Percentiles rank a stretch among this genome's conserved stretches.
Conservation (phyloP, 2,329 filamentous ascomycete species). For the Ophiostoma triangulosporum region DNA sequence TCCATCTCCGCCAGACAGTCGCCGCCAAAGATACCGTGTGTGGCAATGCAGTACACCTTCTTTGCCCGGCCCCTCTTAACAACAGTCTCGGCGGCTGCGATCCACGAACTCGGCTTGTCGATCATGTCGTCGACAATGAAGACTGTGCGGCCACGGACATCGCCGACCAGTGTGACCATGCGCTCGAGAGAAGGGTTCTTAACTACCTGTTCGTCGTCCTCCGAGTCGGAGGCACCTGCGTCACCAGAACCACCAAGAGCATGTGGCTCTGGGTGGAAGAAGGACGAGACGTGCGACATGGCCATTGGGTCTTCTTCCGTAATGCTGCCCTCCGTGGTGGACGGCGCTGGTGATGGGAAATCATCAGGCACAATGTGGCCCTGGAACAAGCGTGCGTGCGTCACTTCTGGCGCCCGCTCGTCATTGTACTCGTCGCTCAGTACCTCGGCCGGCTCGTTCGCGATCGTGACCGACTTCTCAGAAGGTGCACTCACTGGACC, state of each 20-base stretch:
- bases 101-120: constrained; percentile 93
- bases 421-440: constrained; percentile 51
- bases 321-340: constrained; percentile 51
- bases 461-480: neutral
- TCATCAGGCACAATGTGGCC: constrained; percentile 94
- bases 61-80: constrained; percentile 85
- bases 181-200: constrained; percentile 72
- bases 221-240: constrained; percentile 69
- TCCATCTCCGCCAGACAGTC: constrained; percentile 84
- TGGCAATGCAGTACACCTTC: constrained; percentile 95
- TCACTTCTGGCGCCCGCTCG: constrained; percentile 74
- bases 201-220: constrained; percentile 61
- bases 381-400: constrained; percentile 78
- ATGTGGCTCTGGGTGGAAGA: constrained; percentile 55
- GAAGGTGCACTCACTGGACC: neutral
- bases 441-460: neutral
- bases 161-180: constrained; percentile 93
- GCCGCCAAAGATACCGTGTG: constrained; percentile 84
- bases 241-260: constrained; percentile 76
- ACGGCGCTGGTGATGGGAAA: constrained; percentile 65
- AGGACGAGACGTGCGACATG: constrained; percentile 65
- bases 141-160: constrained; percentile 76
- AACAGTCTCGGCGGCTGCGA: constrained; percentile 90
- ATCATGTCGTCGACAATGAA: constrained; percentile 99
- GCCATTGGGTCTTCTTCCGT: constrained; percentile 70